Base-by-base conservation (phyloP, 768 basidiomycete species). In the Harrya chromipes region DNA sequence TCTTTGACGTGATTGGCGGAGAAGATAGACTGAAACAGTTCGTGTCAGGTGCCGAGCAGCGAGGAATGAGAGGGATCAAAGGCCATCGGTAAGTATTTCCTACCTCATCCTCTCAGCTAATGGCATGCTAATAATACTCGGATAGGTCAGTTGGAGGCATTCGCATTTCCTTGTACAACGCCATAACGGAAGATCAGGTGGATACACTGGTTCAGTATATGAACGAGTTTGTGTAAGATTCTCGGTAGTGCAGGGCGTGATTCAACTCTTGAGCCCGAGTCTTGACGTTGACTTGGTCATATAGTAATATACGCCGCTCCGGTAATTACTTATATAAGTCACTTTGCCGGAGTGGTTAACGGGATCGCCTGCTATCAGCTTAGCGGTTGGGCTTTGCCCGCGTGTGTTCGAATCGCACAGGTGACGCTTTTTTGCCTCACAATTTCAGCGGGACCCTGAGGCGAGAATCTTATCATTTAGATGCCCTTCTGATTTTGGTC, bases 291-390 rank as follows among this genome's bases (percentile, higher is more conserved):
- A 4, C 31, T 31, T 31, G 13, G 33, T 33, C 16, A 4, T 33
- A 33, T 16, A 29, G 12, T n/a, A 14, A 16, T 14, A 9, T 33
- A 14, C 6, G 14, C 14, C 23, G 14, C 6, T 4, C 1, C 11
- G 2, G 2, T 31, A 6, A 16, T n/a, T n/a, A n/a, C n/a, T n/a
- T 14, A 14, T 14, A 14, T 0, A 60, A 50, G 84, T 86, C 84
- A 87, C 87, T 87, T 89, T 90, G 86, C 87, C 87, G 86, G 87
- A 90, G 87, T 89, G 87, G 87, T 90, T 88, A 89, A 87, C 82
- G 82, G 81, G 81, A 82, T 82, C 78, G 81, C 83, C 83, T 84
- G 82, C 82, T 84, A 84, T 39, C 44, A 65, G 67, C 56, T 43
- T 23, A 79, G 77, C 77, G 77, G 76, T 77, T 78, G 77, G 70